Base-by-base conservation (phyloP, 192 early-diverging fungal genomes). In the Gamsiella multidivaricata region DNA sequence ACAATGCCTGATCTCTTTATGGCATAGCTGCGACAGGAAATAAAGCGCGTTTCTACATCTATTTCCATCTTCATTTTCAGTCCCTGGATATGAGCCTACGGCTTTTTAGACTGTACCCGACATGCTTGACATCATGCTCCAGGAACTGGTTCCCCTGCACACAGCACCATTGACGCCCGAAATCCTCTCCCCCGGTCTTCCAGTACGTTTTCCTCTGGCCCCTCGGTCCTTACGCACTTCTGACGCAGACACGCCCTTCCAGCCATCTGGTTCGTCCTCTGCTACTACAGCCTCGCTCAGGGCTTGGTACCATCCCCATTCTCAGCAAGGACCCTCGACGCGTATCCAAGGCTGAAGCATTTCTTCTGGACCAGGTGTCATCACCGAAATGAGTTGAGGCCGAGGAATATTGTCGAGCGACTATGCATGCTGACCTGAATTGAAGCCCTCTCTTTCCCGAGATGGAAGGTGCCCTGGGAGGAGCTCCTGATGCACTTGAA, bases 381-480 rank as follows among this genome's bases (percentile, higher is more conserved):
- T n/a, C n/a, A n/a, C n/a, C n/a, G n/a, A n/a, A n/a, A n/a, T n/a
- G n/a, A n/a, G n/a, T n/a, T n/a, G n/a, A n/a, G n/a, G n/a, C 20
- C 18, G 33, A 17, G 3, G 22, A 22, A 15, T 42, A 37, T 43
- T n/a, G 17, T 14, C 34, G 8, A 2, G 20, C 6, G 29, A 25
- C 26, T 36, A 12, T 12, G 7, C 6, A 41, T 26, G 20, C 25
- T 32, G 22, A 15, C 18, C 1, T 11, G 23, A 15, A 14, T 58
- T 5, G 18, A 14, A n/a, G 25, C 17, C 18, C 17, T 58, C 22
- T 15, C 39, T 2, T 39, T 58, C 9, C 17, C n/a, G 14, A 25
- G 43, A 7, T 60, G 58, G 58, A 28, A 47, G 43, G 2, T 60
- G 3, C 42, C 41, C 10, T 60, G 58, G 58, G 29, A 31, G 7